These are phyloP conservation scores for Globisporangium carolinianum DNA, from an alignment of 352 stramenopile genomes.

Conservation along the genomic window DNA sequence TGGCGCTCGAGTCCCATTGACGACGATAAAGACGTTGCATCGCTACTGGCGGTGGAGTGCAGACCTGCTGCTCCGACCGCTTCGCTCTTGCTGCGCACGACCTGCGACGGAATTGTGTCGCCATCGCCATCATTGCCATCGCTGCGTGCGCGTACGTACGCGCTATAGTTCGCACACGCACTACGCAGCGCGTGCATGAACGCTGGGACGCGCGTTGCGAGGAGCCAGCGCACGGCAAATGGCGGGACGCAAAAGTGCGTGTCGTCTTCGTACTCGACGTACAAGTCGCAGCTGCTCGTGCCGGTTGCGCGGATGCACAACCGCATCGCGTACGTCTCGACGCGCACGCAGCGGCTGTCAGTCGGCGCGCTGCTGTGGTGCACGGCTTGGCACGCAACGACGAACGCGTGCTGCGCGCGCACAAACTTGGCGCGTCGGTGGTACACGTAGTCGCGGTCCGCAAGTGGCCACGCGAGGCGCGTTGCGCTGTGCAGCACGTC, in stretches of 20 bases:
- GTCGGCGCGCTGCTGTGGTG: slow-evolving; percentile 41
- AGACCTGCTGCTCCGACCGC: background rate
- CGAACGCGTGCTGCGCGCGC: slow-evolving; percentile 42
- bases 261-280: slow-evolving; percentile 74
- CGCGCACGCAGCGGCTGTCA: slow-evolving; percentile 33
- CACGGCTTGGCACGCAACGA: slow-evolving; percentile 52
- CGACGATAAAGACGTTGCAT: background rate
- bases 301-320: slow-evolving; percentile 55
- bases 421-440: slow-evolving; percentile 55
- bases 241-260: slow-evolving; percentile 74
- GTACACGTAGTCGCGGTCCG: slow-evolving; percentile 78
- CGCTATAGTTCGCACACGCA: slow-evolving; percentile 49
- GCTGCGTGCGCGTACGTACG: slow-evolving; percentile 35
- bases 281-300: slow-evolving; percentile 57
- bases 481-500: slow-evolving; percentile 62
- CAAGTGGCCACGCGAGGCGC: slow-evolving; percentile 59
- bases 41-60: background rate
- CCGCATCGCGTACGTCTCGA: slow-evolving; percentile 54
- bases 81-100: slow-evolving; percentile 28
- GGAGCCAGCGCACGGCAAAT: slow-evolving; percentile 50
- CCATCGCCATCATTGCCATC: slow-evolving; percentile 16
- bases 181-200: slow-evolving; percentile 55
- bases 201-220: slow-evolving; percentile 42
- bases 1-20: background rate
- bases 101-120: slow-evolving; percentile 41